Percentiles rank a stretch among this genome's conserved stretches.
Evolutionary conservation across 1,284 basidiomycete species (phyloP).

Genomic region (Naganishia albida): DNA sequence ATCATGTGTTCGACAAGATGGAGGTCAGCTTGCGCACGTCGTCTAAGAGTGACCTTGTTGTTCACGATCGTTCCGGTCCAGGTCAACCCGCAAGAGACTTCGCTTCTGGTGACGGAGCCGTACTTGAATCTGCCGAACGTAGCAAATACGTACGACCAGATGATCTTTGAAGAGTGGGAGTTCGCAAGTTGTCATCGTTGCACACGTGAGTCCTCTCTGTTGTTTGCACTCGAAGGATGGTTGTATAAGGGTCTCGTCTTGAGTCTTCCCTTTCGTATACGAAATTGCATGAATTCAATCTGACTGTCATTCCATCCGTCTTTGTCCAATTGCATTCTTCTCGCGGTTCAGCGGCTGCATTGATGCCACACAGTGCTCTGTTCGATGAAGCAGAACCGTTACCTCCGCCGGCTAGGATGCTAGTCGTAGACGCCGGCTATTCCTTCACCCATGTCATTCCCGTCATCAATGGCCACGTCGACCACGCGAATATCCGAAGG

Average conservation of each 20-base stretch:
- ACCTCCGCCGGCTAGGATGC: slow-evolving; percentile 69
- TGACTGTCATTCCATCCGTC: background rate
- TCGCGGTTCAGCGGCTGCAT: slow-evolving; percentile 65
- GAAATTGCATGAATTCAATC: slow-evolving; percentile 1
- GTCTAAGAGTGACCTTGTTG: background rate
- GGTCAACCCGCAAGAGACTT: slow-evolving; percentile 70
- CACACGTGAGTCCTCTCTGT: slow-evolving; percentile 63
- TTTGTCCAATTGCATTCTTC: background rate
- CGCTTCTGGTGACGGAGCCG: slow-evolving; percentile 84
- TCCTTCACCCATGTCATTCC: slow-evolving; percentile 90
- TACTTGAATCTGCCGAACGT: slow-evolving; percentile 90
- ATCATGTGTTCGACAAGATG: slow-evolving; percentile 69
- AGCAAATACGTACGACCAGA: slow-evolving; percentile 87
- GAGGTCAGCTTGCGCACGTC: slow-evolving; percentile 1
- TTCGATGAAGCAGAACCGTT: slow-evolving; percentile 57
- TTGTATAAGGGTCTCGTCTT: slow-evolving; percentile 7
- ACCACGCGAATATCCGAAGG: slow-evolving; percentile 81
- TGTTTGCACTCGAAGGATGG: background rate
- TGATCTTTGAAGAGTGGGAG: slow-evolving; percentile 94
- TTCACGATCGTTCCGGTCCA: slow-evolving; percentile 49
- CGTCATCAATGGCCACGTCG: slow-evolving; percentile 69
- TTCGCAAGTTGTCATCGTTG: slow-evolving; percentile 78
- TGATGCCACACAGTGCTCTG: slow-evolving; percentile 70
- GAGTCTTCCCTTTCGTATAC: background rate
- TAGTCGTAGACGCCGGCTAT: slow-evolving; percentile 88